These are phyloP conservation scores for Dactylellina haptotyla DNA, from an alignment of 2,329 filamentous ascomycete genomes.

Conservation along the genomic window DNA sequence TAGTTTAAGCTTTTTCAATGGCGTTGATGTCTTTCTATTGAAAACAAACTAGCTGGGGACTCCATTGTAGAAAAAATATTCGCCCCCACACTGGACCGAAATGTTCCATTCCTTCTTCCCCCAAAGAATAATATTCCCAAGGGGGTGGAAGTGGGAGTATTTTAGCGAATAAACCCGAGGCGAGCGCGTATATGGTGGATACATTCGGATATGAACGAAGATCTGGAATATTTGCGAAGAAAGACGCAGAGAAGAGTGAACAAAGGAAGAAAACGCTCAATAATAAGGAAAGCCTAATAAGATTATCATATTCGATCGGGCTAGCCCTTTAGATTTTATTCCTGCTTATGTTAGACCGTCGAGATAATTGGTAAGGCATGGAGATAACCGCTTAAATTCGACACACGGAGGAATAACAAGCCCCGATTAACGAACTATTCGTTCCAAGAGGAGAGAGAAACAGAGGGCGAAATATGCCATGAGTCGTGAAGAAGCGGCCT, in stretches of 20 bases:
- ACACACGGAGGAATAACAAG: not conserved
- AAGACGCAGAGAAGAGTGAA: not conserved
- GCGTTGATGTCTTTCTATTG: constrained; percentile 4
- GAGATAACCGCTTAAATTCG: constrained; percentile 27
- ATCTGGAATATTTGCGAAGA: constrained; percentile 1
- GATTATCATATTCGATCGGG: not conserved
- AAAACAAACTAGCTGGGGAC: constrained; percentile 18
- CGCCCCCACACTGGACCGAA: constrained; percentile 16
- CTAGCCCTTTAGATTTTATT: not conserved
- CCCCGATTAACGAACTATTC: too few species aligned
- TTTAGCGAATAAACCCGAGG: constrained; percentile 7
- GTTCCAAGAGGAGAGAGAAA: too few species aligned
- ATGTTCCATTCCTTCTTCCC: not conserved
- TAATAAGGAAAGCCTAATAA: not conserved
- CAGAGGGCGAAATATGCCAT: too few species aligned
- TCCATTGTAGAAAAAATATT: not conserved
- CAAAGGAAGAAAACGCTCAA: too few species aligned
- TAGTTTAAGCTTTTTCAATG: constrained; percentile 5
- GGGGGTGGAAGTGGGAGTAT: too few species aligned
- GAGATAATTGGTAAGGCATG: constrained; percentile 19
- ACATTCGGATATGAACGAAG: not conserved
- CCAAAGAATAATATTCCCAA: too few species aligned
- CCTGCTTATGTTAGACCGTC: constrained; percentile 25
- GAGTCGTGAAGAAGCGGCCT: constrained; percentile 8
- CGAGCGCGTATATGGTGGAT: not conserved